A percentile compares a stretch with the other conserved stretches of the same genome.
Evolutionary conservation across 1,284 basidiomycete species (phyloP).

Genomic region (Malassezia pachydermatis): DNA sequence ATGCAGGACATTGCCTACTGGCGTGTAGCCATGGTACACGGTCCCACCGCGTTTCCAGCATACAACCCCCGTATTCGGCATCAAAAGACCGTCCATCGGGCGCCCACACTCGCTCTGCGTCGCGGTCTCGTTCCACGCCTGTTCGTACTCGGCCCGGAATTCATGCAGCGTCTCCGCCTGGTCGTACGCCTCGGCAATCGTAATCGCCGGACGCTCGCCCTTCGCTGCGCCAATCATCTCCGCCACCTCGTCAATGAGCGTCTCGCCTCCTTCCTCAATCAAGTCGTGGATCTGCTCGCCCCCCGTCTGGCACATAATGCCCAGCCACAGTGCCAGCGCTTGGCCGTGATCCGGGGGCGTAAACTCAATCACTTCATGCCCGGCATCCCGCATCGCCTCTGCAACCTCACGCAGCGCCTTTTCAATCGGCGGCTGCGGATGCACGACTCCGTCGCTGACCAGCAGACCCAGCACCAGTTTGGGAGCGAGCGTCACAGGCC

Average conservation of each 20-base stretch:
- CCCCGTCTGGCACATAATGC: not conserved
- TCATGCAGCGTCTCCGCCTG: not conserved
- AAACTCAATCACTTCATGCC: constrained; percentile 3
- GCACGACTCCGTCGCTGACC: not conserved
- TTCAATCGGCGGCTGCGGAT: not conserved
- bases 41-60: not conserved
- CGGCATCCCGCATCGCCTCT: not conserved
- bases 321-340: not conserved
- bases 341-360: not conserved
- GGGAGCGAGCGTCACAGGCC: not conserved
- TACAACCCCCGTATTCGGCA: constrained; percentile 4
- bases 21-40: constrained; percentile 1
- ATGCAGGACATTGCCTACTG: constrained; percentile 1
- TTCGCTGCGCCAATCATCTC: not conserved
- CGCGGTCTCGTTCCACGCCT: constrained; percentile 7
- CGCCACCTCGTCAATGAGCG: not conserved
- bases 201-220: not conserved
- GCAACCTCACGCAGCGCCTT: not conserved
- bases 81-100: constrained; percentile 2
- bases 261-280: constrained; percentile 1
- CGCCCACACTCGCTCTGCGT: not conserved
- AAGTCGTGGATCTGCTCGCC: not conserved
- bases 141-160: not conserved
- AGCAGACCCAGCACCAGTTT: constrained; percentile 1
- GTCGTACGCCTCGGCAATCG: not conserved